Evolutionary conservation across 2,329 filamentous ascomycete species (phyloP), one percentile per base, ranked within the genome.

Genomic region (Xylariomycetidae sp.): DNA sequence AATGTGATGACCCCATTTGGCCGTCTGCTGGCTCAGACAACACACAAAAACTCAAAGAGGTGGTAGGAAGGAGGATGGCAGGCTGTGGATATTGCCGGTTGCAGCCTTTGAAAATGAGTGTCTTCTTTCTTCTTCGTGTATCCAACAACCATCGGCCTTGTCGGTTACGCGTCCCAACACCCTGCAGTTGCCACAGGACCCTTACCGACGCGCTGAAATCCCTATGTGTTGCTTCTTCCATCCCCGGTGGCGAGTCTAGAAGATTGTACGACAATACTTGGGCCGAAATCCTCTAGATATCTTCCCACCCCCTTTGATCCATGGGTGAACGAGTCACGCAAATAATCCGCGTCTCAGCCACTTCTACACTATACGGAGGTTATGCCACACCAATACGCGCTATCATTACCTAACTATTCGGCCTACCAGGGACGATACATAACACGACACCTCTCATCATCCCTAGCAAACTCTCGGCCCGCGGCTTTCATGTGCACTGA

Each of bases 401-500:
- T 32, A 36, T 48, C 37, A 35, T 23, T n/a, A 8, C n/a, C 20
- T 48, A 36, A 45, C 38, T 35, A 30, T 36, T 23, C n/a, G 38
- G 46, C 45, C 43, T 44, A 38, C 30, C 42, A 48, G 49, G 49
- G 48, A 48, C 44, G 11, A 27, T 41, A 32, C 33, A 42, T 29
- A 27, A 33, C 41, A 33, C 32, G 22, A 36, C 38, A 38, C 30
- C 42, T 40, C 42, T 40, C 39, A 33, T 45, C 33, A 33, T 36
- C 36, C 27, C 28, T 30, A 28, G 42, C 38, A 36, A 40, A 40
- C 35, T 39, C 35, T 35, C 36, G 38, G 33, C 37, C 37, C 34
- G 36, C 35, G 34, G 36, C 35, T 63, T 76, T 74, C 67, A 78
- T 78, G 74, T 78, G 74, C 66, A 68, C 59, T 56, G 71, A 74